Conservation (phyloP, 208 protist species). For the Acanthamoeba quina region DNA sequence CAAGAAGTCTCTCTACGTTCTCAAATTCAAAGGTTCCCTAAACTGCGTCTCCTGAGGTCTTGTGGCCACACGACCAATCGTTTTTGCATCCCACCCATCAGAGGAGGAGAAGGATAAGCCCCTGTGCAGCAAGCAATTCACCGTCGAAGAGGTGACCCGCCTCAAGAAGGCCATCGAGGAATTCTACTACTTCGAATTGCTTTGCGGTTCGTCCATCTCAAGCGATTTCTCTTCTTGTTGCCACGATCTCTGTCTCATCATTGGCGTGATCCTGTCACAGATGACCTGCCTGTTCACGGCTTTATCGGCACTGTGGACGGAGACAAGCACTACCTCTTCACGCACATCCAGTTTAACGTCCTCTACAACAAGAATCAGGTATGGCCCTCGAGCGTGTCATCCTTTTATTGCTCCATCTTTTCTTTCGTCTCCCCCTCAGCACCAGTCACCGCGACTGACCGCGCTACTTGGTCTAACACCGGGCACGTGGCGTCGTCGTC, state of each 20-base stretch:
- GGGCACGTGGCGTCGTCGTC: neutral
- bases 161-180: constrained; percentile 89
- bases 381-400: neutral
- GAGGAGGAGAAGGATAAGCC: constrained; percentile 50
- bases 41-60: neutral
- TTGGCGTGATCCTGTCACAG: constrained; percentile 69
- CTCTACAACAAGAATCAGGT: constrained; percentile 90
- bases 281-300: constrained; percentile 90
- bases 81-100: constrained; percentile 14
- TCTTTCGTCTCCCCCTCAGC: too few species aligned
- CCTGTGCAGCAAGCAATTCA: constrained; percentile 86
- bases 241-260: neutral
- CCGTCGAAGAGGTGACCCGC: constrained; percentile 77
- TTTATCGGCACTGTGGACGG: constrained; percentile 87
- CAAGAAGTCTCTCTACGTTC: constrained; percentile 74
- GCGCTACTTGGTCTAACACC: too few species aligned
- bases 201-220: constrained; percentile 69
- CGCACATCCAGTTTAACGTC: constrained; percentile 93
- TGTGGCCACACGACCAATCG: neutral
- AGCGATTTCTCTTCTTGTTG: neutral
- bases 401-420: neutral
- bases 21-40: constrained; percentile 78
- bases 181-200: constrained; percentile 92
- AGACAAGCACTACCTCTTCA: constrained; percentile 89
- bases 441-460: too few species aligned